These are phyloP conservation scores for Albugo laibachii DNA, from an alignment of 352 stramenopile species.

Conservation along the genomic window DNA sequence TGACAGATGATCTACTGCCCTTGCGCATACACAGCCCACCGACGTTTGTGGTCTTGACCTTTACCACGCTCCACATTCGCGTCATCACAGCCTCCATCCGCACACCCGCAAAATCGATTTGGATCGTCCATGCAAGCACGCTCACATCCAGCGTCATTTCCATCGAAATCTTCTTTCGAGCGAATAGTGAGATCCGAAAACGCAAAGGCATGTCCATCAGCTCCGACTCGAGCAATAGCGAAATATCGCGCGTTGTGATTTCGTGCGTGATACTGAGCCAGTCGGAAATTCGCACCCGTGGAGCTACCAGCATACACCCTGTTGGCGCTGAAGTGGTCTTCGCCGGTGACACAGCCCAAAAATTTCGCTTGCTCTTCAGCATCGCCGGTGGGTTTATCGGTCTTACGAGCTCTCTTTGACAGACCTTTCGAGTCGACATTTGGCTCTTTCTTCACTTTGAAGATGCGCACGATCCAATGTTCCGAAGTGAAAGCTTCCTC, in stretches of 20 bases:
- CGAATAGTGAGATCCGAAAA: slow-evolving; percentile 68
- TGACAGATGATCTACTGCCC: slow-evolving; percentile 6
- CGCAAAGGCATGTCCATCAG: slow-evolving; percentile 75
- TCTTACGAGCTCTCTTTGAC: slow-evolving; percentile 37
- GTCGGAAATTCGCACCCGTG: slow-evolving; percentile 79
- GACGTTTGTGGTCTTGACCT: slow-evolving; percentile 78
- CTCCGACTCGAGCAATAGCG: slow-evolving; percentile 50
- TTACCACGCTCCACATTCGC: slow-evolving; percentile 34
- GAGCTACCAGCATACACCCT: slow-evolving; percentile 74
- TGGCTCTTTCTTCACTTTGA: slow-evolving; percentile 81
- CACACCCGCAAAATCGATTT: slow-evolving; percentile 66
- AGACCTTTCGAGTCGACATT: slow-evolving; percentile 59
- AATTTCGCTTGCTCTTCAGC: slow-evolving; percentile 64
- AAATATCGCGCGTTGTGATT: slow-evolving; percentile 75
- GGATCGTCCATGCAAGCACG: slow-evolving; percentile 56
- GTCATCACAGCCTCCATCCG: slow-evolving; percentile 59
- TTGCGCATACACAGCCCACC: slow-evolving; percentile 78
- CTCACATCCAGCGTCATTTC: slow-evolving; percentile 63
- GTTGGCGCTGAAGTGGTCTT: slow-evolving; percentile 71
- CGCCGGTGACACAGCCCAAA: slow-evolving; percentile 61
- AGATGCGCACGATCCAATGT: slow-evolving; percentile 91
- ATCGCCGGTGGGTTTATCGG: slow-evolving; percentile 28
- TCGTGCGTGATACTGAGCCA: slow-evolving; percentile 75
- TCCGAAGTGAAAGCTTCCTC: slow-evolving; percentile 90
- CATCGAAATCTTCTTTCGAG: slow-evolving; percentile 38